Evolutionary conservation across 2,329 filamentous ascomycete species (phyloP).

Genomic region (Pyrenochaeta sp.): DNA sequence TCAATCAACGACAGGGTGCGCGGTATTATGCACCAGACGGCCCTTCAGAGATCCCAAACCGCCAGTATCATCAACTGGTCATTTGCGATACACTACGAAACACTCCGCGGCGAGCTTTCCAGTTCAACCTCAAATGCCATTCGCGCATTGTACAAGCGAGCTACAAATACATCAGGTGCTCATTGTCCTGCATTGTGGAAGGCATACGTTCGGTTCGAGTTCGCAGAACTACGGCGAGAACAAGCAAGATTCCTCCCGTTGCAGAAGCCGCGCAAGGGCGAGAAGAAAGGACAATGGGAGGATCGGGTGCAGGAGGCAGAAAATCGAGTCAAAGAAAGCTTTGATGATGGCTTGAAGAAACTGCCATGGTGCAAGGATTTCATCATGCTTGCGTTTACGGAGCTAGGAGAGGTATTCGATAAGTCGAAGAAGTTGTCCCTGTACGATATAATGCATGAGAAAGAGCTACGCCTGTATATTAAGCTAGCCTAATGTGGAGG

Average conservation of each 20-base stretch:
- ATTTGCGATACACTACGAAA: conserved; percentile 64
- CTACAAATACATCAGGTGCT: conserved; percentile 48
- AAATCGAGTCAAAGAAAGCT: conserved; percentile 58
- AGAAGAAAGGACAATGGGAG: conserved; percentile 30
- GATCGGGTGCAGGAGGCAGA: conserved; percentile 39
- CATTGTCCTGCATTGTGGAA: conserved; percentile 43
- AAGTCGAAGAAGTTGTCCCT: conserved; percentile 60
- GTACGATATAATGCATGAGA: conserved; percentile 66
- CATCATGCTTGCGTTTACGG: conserved; percentile 63
- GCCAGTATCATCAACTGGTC: conserved; percentile 58
- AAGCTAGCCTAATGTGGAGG: too few species aligned
- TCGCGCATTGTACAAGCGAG: conserved; percentile 63
- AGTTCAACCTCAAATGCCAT: conserved; percentile 59
- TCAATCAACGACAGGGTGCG: conserved; percentile 79
- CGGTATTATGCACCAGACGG: conserved; percentile 61
- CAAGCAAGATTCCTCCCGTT: conserved; percentile 13
- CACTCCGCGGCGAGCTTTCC: conserved; percentile 52
- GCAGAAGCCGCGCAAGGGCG: conserved; percentile 21
- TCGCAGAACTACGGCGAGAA: conserved; percentile 22
- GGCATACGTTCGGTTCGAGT: conserved; percentile 42
- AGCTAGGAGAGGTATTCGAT: conserved; percentile 45
- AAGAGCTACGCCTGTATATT: conserved; percentile 66
- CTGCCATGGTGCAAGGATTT: conserved; percentile 71
- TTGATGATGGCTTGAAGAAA: conserved; percentile 62
- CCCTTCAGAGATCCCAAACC: conserved; percentile 37